phyloP scores from a whole-genome alignment of 305 asterid genomes.

The Salvia sclarea region DNA sequence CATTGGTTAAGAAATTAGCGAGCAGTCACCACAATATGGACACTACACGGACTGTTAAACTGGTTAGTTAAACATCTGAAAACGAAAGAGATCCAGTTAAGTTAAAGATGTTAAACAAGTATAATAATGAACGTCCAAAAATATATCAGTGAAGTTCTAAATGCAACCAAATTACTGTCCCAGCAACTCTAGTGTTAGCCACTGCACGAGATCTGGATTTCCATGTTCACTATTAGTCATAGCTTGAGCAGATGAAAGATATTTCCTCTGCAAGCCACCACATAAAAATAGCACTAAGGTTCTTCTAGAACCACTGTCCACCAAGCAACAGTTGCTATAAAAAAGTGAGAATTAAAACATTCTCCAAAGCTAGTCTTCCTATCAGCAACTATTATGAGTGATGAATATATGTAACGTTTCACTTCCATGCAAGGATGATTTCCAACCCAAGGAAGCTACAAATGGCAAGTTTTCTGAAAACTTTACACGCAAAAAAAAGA shows the following conservation, averaged over 20 bases:
- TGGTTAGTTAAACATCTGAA: slow-evolving; percentile 58
- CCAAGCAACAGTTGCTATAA: slow-evolving; percentile 10
- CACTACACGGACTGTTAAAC: slow-evolving; percentile 57
- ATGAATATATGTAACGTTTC: slow-evolving; percentile 10
- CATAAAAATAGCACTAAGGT: slow-evolving; percentile 14
- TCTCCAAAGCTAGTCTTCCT: slow-evolving; percentile 18
- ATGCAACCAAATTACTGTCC: slow-evolving; percentile 15
- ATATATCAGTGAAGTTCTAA: slow-evolving; percentile 9
- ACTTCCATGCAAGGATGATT: slow-evolving; percentile 15
- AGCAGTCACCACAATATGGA: slow-evolving; percentile 86
- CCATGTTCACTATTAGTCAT: slow-evolving; percentile 14
- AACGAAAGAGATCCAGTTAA: slow-evolving; percentile 34
- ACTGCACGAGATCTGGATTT: slow-evolving; percentile 9
- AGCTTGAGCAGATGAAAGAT: slow-evolving; percentile 19
- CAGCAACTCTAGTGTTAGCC: slow-evolving; percentile 33
- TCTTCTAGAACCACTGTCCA: slow-evolving; percentile 23
- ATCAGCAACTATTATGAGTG: slow-evolving; percentile 20
- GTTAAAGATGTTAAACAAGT: slow-evolving; percentile 36
- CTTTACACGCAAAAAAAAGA: neutral
- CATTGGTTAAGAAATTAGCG: slow-evolving; percentile 81
- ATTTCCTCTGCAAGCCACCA: slow-evolving; percentile 23
- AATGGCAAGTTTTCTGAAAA: slow-evolving; percentile 11
- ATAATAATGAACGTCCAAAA: slow-evolving; percentile 19
- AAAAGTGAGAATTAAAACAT: slow-evolving; percentile 11
- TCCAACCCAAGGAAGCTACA: slow-evolving; percentile 15